Evolutionary conservation across 352 stramenopile genomes (phyloP), one percentile per base, ranked within the genome.

Genomic region (Globisporangium megalacanthum): DNA sequence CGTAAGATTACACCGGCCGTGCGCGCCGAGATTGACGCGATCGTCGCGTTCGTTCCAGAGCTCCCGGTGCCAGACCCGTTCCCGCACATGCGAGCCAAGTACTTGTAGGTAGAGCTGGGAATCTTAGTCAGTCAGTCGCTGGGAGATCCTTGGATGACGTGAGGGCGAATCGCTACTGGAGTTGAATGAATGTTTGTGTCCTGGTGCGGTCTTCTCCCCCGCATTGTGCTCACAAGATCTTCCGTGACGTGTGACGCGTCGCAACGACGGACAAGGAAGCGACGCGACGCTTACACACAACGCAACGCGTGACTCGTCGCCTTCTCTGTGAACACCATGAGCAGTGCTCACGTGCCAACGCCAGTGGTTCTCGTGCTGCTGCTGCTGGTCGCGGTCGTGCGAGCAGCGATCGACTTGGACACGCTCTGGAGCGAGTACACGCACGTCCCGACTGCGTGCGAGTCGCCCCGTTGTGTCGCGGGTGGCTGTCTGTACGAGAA

Each of bases 401-500:
- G 5, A n/a, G 17, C 17, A 7, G 15, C 41, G 13, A 19, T 47
- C 41, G 41, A 47, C 41, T 4, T 13, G 6, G 41, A 47, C 17
- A 47, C 19, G 41, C 41, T 75, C 49, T 58, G 63, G 14, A 66
- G 60, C 3, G 56, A 72, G 45, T 83, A 73, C 59, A 55, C 62
- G 11, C 61, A 77, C 59, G 61, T 69, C 22, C 60, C 52, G 36
- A 84, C 77, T 13, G 51, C 63, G 4, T 87, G 77, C 54, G 64
- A 80, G 11, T 58, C 57, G 0, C 51, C 55, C 37, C 67, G 67
- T 29, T 88, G 74, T 54, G 52, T 56, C 22, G 56, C 62, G 0
- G 74, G 77, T 46, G 77, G 77, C 49, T 88, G 77, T 20, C 62
- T 75, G 14, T 88, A 80, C 57, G 70, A 77, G 49, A 72, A 78